A percentile compares a stretch with the other conserved stretches of the same genome.
phyloP scores from a whole-genome alignment of 2,329 filamentous ascomycete species.

The Talaromyces islandicus region DNA sequence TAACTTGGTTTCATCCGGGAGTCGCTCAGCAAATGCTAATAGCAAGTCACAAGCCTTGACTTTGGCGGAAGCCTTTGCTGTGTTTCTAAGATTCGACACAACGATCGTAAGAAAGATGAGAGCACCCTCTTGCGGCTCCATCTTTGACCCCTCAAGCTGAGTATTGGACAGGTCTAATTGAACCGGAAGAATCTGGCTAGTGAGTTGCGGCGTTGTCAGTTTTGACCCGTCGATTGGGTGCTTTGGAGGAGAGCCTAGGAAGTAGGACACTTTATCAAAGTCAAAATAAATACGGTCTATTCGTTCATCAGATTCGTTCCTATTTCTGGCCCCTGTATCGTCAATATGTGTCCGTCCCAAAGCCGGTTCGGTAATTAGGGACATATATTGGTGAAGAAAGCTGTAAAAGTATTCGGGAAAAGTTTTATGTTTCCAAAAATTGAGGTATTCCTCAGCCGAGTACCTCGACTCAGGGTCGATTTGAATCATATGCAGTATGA shows the following conservation, averaged over 20 bases:
- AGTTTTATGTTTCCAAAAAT: slow-evolving; percentile 84
- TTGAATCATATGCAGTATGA: slow-evolving; percentile 95
- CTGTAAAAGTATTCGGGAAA: slow-evolving; percentile 97
- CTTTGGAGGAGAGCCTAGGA: slow-evolving; percentile 67
- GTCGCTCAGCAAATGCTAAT: slow-evolving; percentile 79
- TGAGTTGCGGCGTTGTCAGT: slow-evolving; percentile 25
- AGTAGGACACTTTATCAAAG: slow-evolving; percentile 96
- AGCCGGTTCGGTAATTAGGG: slow-evolving; percentile 83
- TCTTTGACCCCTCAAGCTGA: slow-evolving; percentile 60
- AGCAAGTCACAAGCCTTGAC: slow-evolving; percentile 86
- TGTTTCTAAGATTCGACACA: slow-evolving; percentile 82
- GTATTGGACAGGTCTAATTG: slow-evolving; percentile 82
- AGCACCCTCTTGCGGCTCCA: slow-evolving; percentile 70
- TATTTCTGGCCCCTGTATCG: slow-evolving; percentile 62
- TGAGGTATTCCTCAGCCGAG: slow-evolving; percentile 87
- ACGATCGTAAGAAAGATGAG: slow-evolving; percentile 87
- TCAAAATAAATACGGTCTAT: slow-evolving; percentile 91
- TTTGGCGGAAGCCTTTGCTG: slow-evolving; percentile 78
- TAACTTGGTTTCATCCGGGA: slow-evolving; percentile 93
- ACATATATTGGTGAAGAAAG: slow-evolving; percentile 97
- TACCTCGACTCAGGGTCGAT: slow-evolving; percentile 87
- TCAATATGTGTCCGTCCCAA: slow-evolving; percentile 65
- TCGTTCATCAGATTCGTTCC: slow-evolving; percentile 83
- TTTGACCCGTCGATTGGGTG: slow-evolving; percentile 30
- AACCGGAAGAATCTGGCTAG: slow-evolving; percentile 55